phyloP scores from a whole-genome alignment of 164 flowering plant species.

The Berberis vulgaris region DNA sequence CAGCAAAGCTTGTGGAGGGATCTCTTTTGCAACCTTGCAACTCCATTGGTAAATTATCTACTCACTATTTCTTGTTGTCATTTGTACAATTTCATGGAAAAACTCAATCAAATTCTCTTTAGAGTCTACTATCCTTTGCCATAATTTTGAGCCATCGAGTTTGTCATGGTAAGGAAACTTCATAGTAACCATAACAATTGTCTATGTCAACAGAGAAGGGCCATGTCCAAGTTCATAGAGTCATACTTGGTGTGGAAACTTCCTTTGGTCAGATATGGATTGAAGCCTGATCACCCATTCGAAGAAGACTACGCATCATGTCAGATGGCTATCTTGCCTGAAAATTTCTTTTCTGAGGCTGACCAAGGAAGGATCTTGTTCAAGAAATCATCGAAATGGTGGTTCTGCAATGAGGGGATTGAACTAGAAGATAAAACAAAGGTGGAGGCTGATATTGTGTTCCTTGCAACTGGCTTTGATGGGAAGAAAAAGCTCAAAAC shows the following conservation, averaged over 20 bases:
- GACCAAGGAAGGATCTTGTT: conserved; percentile 73
- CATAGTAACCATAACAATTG: neutral
- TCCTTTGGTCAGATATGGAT: conserved; percentile 66
- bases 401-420: conserved; percentile 67
- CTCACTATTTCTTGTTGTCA: neutral
- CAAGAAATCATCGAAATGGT: conserved; percentile 61
- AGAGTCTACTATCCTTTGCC: too few relatives aligned
- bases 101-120: too few relatives aligned
- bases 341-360: conserved; percentile 70
- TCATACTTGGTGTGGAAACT: conserved; percentile 67
- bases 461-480: conserved; percentile 83
- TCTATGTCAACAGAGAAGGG: conserved; percentile 34
- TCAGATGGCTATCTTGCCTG: conserved; percentile 90
- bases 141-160: too few relatives aligned
- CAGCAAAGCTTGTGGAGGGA: conserved; percentile 43
- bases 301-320: conserved; percentile 89
- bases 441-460: conserved; percentile 81
- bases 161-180: too few relatives aligned
- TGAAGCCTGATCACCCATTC: conserved; percentile 88
- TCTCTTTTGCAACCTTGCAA: conserved; percentile 40
- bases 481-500: conserved; percentile 67
- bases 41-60: conserved; percentile 54
- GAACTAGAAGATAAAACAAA: conserved; percentile 59
- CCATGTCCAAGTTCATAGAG: conserved; percentile 65
- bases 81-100: neutral